Conservation (phyloP, 106 monocot genomes). For the Alisma plantagoaquatica region DNA sequence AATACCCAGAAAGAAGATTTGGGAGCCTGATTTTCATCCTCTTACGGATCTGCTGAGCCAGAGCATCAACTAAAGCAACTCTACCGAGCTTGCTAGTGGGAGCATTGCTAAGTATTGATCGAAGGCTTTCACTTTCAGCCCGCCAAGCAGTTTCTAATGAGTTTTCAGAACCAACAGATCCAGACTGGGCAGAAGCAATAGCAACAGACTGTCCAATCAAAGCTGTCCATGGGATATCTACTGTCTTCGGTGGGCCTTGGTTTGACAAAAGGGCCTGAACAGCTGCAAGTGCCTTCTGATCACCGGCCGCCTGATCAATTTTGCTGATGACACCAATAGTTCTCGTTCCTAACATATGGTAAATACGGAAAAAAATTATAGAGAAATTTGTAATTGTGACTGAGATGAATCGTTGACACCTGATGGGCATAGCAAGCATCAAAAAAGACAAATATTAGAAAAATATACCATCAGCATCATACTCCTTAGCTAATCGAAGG, state of each 20-base stretch:
- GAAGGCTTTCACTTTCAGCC: constrained; percentile 78
- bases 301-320: constrained; percentile 84
- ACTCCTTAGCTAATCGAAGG: constrained; percentile 71
- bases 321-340: constrained; percentile 89
- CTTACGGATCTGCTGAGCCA: constrained; percentile 79
- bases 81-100: constrained; percentile 80
- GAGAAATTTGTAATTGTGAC: too few species aligned
- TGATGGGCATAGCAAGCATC: too few species aligned
- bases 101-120: constrained; percentile 69
- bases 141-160: constrained; percentile 91
- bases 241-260: constrained; percentile 64
- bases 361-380: too few species aligned
- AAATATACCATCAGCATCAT: constrained; percentile 68
- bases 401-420: too few species aligned
- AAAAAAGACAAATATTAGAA: too few species aligned
- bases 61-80: constrained; percentile 74
- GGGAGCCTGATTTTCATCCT: constrained; percentile 89
- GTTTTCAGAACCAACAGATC: constrained; percentile 65
- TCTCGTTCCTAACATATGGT: constrained; percentile 73
- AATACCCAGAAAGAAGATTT: constrained; percentile 80
- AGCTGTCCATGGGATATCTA: constrained; percentile 85
- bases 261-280: constrained; percentile 65
- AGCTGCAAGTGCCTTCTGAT: constrained; percentile 64
- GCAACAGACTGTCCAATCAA: constrained; percentile 84
- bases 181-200: constrained; percentile 87